Conservation (phyloP, 2,329 filamentous ascomycete species). For the Diplocarpon rosae region DNA sequence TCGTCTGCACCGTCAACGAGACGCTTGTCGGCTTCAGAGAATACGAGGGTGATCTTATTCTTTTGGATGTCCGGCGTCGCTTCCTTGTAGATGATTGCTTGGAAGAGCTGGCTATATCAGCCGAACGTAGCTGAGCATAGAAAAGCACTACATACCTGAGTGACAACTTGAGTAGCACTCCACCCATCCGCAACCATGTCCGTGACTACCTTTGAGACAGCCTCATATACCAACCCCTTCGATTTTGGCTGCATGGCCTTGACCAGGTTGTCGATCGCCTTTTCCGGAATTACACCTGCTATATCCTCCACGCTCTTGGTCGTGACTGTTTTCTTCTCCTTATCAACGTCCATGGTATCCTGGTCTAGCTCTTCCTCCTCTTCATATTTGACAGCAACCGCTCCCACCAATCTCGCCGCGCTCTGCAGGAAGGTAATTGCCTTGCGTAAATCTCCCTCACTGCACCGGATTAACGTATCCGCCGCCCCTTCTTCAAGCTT, state of each 20-base stretch:
- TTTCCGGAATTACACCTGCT: constrained; percentile 78
- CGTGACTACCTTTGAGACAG: constrained; percentile 69
- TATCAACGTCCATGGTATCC: constrained; percentile 35
- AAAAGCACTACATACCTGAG: constrained; percentile 46
- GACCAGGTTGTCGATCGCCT: constrained; percentile 59
- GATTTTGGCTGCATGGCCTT: constrained; percentile 65
- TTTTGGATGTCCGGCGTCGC: constrained; percentile 75
- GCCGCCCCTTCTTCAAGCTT: constrained; percentile 66
- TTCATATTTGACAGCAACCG: constrained; percentile 31
- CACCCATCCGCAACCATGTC: constrained; percentile 93
- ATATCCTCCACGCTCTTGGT: constrained; percentile 84
- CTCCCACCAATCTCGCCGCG: constrained; percentile 77
- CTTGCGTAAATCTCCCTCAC: constrained; percentile 89
- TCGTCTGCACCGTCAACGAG: constrained; percentile 92
- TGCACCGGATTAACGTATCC: constrained; percentile 74
- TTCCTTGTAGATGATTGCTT: constrained; percentile 74
- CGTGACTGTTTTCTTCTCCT: constrained; percentile 61
- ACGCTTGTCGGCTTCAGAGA: constrained; percentile 91
- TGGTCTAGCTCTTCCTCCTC: constrained; percentile 31
- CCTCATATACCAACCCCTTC: constrained; percentile 54
- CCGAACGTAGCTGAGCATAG: not conserved
- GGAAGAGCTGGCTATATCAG: constrained; percentile 56
- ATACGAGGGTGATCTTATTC: constrained; percentile 77
- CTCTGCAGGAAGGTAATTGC: constrained; percentile 95
- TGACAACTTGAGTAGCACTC: constrained; percentile 82